Conservation (phyloP, 1,284 basidiomycete genomes). For the Sanghuangporus weigelae region DNA sequence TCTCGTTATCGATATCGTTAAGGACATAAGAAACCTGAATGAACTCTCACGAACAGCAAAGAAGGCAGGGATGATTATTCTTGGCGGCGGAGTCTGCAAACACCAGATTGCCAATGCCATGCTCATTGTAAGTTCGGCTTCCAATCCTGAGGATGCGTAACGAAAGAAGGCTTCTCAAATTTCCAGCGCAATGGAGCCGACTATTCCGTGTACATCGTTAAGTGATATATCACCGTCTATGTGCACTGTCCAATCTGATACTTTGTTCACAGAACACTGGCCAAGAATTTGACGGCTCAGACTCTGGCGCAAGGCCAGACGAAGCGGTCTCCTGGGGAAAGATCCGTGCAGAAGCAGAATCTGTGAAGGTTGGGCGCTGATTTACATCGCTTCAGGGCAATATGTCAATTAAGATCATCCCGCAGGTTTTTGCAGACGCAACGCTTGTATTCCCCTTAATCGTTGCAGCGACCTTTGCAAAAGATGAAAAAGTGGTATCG, state of each 20-base stretch:
- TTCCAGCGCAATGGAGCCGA: conserved; percentile 93
- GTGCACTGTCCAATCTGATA: conserved; percentile 3
- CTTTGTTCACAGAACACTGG: conserved; percentile 75
- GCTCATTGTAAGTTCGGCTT: conserved; percentile 72
- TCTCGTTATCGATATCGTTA: conserved; percentile 89
- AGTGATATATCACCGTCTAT: not conserved
- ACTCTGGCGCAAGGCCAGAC: conserved; percentile 95
- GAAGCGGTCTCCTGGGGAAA: conserved; percentile 99
- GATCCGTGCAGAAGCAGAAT: conserved; percentile 85
- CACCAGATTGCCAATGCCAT: conserved; percentile 99
- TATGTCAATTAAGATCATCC: not conserved
- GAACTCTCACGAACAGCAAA: conserved; percentile 84
- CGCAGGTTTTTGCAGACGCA: conserved; percentile 52
- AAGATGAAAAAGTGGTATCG: conserved; percentile 24
- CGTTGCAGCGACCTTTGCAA: conserved; percentile 66
- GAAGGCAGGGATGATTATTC: conserved; percentile 97
- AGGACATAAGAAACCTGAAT: conserved; percentile 90
- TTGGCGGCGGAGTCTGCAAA: conserved; percentile 98
- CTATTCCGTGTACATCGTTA: conserved; percentile 91
- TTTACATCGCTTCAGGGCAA: not conserved
- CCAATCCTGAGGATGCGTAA: not conserved
- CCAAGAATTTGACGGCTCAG: conserved; percentile 98
- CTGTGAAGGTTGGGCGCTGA: conserved; percentile 70
- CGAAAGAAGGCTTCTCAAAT: not conserved
- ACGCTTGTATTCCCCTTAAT: conserved; percentile 72